Conservation (phyloP, 768 basidiomycete species). For the Serpula lacrymans region DNA sequence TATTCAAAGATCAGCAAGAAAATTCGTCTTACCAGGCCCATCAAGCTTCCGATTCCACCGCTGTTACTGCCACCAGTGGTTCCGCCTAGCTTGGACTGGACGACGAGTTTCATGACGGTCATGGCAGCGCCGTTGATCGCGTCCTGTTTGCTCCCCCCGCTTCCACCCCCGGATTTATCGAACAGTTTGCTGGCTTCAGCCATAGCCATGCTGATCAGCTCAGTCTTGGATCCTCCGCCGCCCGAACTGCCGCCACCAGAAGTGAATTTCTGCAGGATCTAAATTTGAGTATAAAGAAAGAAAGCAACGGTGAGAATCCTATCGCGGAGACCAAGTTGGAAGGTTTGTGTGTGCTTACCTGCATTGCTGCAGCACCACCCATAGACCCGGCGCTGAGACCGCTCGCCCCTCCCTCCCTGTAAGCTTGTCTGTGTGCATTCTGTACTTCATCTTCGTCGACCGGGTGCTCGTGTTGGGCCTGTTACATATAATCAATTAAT, state of each 20-base stretch:
- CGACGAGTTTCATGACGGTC: constrained; percentile 81
- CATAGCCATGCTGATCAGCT: constrained; percentile 87
- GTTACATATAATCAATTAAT: constrained; percentile 4
- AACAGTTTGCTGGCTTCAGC: constrained; percentile 75
- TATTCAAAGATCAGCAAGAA: constrained; percentile 1
- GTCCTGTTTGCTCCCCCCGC: constrained; percentile 71
- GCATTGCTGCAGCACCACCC: constrained; percentile 76
- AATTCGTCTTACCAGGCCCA: constrained; percentile 55
- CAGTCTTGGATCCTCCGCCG: constrained; percentile 47
- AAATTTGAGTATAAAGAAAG: constrained; percentile 3
- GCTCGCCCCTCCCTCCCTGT: constrained; percentile 47
- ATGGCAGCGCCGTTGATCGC: constrained; percentile 81
- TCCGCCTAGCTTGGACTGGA: constrained; percentile 60
- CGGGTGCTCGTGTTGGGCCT: constrained; percentile 44
- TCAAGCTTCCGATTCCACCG: constrained; percentile 61
- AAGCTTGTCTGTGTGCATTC: constrained; percentile 59
- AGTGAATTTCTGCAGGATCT: constrained; percentile 70
- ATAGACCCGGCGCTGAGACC: constrained; percentile 58
- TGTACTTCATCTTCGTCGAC: constrained; percentile 65
- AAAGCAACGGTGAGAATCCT: too few species aligned
- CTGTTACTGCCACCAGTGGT: constrained; percentile 60
- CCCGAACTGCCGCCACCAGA: constrained; percentile 37
- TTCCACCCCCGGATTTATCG: constrained; percentile 52
- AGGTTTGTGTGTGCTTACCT: too few species aligned
- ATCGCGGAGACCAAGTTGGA: too few species aligned